These are phyloP conservation scores for Boletus reticuloceps DNA, from an alignment of 768 basidiomycete species.

Conservation along the genomic window DNA sequence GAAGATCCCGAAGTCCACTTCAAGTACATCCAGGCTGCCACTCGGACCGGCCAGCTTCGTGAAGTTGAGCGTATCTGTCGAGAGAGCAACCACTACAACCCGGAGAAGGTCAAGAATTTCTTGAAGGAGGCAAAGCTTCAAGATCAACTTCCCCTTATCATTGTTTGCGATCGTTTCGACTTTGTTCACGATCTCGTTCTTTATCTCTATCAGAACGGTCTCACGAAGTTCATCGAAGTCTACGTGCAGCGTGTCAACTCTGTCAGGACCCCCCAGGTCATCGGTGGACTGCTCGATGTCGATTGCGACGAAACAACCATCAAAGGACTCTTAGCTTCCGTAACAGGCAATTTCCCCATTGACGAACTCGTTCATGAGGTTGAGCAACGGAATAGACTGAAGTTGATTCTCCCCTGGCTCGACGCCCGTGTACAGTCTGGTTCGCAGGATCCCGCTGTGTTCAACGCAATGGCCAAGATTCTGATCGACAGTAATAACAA, in stretches of 20 bases:
- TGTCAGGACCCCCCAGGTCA: conserved; percentile 92
- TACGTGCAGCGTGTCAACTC: conserved; percentile 99
- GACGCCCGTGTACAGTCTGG: conserved; percentile 93
- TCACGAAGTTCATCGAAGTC: conserved; percentile 98
- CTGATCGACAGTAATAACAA: conserved; percentile 99
- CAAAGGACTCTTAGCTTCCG: conserved; percentile 90
- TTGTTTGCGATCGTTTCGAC: conserved; percentile 99
- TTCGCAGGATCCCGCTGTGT: conserved; percentile 89
- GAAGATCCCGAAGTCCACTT: conserved; percentile 97
- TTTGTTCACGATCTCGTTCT: conserved; percentile 99
- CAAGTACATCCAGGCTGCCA: conserved; percentile 99
- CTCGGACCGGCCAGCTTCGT: conserved; percentile 95
- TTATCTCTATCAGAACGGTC: conserved; percentile 96
- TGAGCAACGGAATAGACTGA: conserved; percentile 92
- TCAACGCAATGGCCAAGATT: conserved; percentile 98
- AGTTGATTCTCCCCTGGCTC: conserved; percentile 96
- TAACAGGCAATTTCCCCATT: conserved; percentile 96
- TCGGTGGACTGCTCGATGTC: conserved; percentile 94
- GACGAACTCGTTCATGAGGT: conserved; percentile 98
- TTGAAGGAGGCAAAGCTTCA: conserved; percentile 96
- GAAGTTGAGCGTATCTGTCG: conserved; percentile 99
- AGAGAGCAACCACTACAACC: conserved; percentile 96
- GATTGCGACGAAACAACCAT: conserved; percentile 97
- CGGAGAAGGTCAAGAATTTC: conserved; percentile 99
- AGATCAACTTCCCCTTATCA: conserved; percentile 97